A percentile compares a stretch with the other conserved stretches of the same genome.
These are phyloP conservation scores for Gossypium thurberi DNA, from an alignment of 345 rosid species.

Conservation along the genomic window DNA sequence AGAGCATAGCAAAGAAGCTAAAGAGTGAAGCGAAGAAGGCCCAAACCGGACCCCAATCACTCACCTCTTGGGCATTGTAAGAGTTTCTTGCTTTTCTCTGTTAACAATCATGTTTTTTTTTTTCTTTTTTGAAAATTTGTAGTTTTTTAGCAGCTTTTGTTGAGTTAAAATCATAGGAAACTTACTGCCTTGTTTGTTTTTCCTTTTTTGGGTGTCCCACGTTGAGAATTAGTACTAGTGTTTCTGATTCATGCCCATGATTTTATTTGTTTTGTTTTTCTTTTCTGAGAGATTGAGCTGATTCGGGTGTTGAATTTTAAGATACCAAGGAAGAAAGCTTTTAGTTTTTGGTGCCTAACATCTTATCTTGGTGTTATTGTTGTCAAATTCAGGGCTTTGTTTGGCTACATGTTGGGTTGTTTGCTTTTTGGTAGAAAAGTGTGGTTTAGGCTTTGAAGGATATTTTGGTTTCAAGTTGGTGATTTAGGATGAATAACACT, in stretches of 20 bases:
- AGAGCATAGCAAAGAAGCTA: not conserved
- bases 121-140: not conserved
- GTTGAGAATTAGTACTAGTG: not conserved
- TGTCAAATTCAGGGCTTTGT: slow-evolving; percentile 10
- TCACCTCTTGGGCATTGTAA: not conserved
- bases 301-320: not conserved
- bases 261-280: not conserved
- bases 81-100: not conserved
- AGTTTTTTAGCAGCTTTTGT: not conserved
- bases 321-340: not conserved
- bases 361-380: not conserved
- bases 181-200: not conserved
- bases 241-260: not conserved
- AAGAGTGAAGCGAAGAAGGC: not conserved
- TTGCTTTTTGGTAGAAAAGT: slow-evolving; percentile 15
- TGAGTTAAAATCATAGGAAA: not conserved
- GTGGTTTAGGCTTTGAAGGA: slow-evolving; percentile 16
- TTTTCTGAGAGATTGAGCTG: slow-evolving; percentile 1
- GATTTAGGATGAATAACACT: slow-evolving; percentile 27
- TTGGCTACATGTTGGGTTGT: slow-evolving; percentile 1
- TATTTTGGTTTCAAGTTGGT: not conserved
- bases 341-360: not conserved
- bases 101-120: not conserved
- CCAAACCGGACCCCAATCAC: not conserved
- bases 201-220: not conserved